Evolutionary conservation across 345 rosid genomes (phyloP), one percentile per base, ranked within the genome.

Genomic region (Arabidopsis suecica): DNA sequence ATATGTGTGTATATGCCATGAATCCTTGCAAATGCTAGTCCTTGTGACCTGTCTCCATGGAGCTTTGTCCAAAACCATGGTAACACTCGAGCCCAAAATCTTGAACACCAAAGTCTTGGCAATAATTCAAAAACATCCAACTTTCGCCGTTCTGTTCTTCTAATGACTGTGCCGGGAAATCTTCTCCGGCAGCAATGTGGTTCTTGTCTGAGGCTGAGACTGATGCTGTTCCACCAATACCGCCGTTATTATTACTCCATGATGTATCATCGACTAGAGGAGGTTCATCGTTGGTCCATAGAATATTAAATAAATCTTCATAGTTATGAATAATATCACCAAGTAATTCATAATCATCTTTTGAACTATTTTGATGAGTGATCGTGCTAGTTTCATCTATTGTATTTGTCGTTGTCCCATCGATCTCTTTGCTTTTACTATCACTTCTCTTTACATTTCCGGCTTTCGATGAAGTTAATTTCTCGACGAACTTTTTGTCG

Each of bases 61-160:
- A 63, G 37, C 62, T 61, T 28, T 73, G 53, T 40, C 71, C 57
- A 55, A 73, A 64, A 65, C 61, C 61, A 72, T 57, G 16, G 47
- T 81, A 84, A 75, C 62, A 72, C 73, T 64, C 90, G 13, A 87
- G 71, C 16, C 88, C 90, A 49, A 88, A 89, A 75, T 93, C 98
- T 7, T 89, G 90, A 47, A 90, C 71, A 11, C 98, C 95, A 25
- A 86, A 90, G 82, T 93, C 97, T 69, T 88, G 87, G 44, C 93
- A 89, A 66, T 86, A 58, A 74, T 66, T 68, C 25, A 47, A 58
- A 36, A 49, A 41, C 72, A 59, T 66, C 67, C 72, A 74, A 66
- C 47, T 23, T 6, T 74, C 44, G 13, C 49, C 61, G 23, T 36
- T 67, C 33, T 48, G 58, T 5, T 48, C 91, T 69, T 74, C 61